Conservation (phyloP, 306 rosid species). For the Quercus gilva region DNA sequence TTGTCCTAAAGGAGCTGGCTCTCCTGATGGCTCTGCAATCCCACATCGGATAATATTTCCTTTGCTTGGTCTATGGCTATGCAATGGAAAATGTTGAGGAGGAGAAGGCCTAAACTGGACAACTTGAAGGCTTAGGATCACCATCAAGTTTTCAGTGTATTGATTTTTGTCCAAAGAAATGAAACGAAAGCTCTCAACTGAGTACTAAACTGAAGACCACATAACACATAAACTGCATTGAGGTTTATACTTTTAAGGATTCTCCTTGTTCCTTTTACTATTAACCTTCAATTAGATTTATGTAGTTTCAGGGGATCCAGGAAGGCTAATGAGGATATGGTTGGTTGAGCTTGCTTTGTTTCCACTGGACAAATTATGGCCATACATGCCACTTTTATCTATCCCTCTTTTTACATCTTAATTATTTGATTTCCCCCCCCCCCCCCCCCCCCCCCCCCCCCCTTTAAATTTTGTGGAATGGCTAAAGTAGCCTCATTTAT, state of each 20-base stretch:
- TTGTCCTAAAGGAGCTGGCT: slow-evolving; percentile 81
- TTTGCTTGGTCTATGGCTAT: slow-evolving; percentile 2
- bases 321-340: background rate
- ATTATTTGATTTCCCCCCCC: background rate
- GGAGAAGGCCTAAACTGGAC: slow-evolving; percentile 14
- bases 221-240: background rate
- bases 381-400: slow-evolving; percentile 16
- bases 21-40: slow-evolving; percentile 75
- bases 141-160: slow-evolving; percentile 27
- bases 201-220: background rate
- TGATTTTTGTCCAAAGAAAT: background rate
- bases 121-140: slow-evolving; percentile 36
- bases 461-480: background rate
- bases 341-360: slow-evolving; percentile 14
- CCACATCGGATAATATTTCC: slow-evolving; percentile 40
- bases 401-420: too few relatives aligned
- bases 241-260: too few relatives aligned
- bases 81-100: slow-evolving; percentile 3
- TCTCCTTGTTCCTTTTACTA: too few relatives aligned
- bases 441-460: background rate
- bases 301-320: background rate
- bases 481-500: background rate
- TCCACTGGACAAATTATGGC: slow-evolving; percentile 12
- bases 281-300: background rate
- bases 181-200: background rate